Percentiles rank a stretch among this genome's conserved stretches.
Evolutionary conservation across 495 filamentous ascomycete species (phyloP).

Genomic region (Neurospora cerealis): DNA sequence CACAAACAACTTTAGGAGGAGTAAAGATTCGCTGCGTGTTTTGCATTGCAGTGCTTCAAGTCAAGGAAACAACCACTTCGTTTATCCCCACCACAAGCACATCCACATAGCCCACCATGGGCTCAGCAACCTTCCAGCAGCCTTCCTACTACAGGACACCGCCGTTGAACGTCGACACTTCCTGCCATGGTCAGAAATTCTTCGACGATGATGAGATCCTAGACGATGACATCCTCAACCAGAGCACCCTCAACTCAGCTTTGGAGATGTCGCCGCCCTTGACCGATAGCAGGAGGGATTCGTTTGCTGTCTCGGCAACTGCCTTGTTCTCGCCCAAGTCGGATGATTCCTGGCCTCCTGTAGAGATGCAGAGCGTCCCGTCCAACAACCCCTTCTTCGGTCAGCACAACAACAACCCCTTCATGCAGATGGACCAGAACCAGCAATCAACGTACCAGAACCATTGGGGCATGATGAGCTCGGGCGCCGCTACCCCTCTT

Average conservation of each 20-base stretch:
- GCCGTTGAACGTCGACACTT: constrained; percentile 52
- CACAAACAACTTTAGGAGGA: background rate
- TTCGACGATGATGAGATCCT: constrained; percentile 78
- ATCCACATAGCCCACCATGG: constrained; percentile 34
- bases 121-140: constrained; percentile 38
- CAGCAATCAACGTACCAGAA: constrained; percentile 39
- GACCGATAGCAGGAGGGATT: constrained; percentile 56
- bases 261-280: constrained; percentile 60
- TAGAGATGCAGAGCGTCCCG: constrained; percentile 45
- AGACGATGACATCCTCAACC: constrained; percentile 78
- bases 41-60: background rate
- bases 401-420: constrained; percentile 43
- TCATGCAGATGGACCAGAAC: constrained; percentile 48
- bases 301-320: constrained; percentile 52
- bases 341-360: constrained; percentile 54
- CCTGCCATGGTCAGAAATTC: constrained; percentile 41
- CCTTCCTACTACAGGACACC: constrained; percentile 55
- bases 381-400: constrained; percentile 56
- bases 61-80: background rate
- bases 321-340: constrained; percentile 65
- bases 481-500: constrained; percentile 36
- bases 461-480: constrained; percentile 53
- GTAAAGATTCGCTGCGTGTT: background rate
- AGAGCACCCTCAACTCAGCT: constrained; percentile 49
- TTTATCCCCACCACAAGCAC: constrained; percentile 6